A percentile compares a stretch with the other conserved stretches of the same genome.
Conservation (phyloP, 2,329 filamentous ascomycete genomes). For the Pestalotiopsis sp. region DNA sequence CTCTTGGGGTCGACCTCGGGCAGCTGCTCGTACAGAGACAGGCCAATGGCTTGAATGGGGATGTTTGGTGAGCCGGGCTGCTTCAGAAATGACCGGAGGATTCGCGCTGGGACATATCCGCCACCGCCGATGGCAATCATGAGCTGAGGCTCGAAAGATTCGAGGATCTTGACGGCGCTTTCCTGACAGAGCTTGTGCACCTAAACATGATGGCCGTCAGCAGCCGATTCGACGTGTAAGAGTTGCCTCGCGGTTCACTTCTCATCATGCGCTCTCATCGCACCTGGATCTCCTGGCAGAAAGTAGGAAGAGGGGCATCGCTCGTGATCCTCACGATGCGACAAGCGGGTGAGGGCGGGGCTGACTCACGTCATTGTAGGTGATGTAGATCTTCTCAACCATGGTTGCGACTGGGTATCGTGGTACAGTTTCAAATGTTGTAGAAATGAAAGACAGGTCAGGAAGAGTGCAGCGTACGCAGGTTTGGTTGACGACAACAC, state of each 20-base stretch:
- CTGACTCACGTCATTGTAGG: slow-evolving; percentile 81
- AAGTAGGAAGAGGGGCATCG: neutral
- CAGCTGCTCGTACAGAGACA: slow-evolving; percentile 93
- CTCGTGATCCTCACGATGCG: neutral
- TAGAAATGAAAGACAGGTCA: neutral
- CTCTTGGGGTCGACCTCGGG: slow-evolving; percentile 54
- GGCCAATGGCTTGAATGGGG: slow-evolving; percentile 97
- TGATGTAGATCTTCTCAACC: slow-evolving; percentile 86
- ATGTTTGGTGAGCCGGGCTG: slow-evolving; percentile 86
- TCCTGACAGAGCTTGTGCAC: slow-evolving; percentile 97
- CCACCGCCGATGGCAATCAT: slow-evolving; percentile 99
- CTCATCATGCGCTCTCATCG: neutral
- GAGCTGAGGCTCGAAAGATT: slow-evolving; percentile 87
- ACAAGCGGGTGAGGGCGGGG: slow-evolving; percentile 17
- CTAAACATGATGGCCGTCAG: slow-evolving; percentile 46
- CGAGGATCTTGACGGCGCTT: slow-evolving; percentile 78
- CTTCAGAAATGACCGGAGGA: slow-evolving; percentile 97
- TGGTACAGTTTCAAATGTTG: neutral
- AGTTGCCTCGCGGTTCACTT: neutral
- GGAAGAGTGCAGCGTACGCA: neutral
- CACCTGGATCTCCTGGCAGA: neutral
- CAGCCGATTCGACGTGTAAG: neutral
- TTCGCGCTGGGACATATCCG: slow-evolving; percentile 95
- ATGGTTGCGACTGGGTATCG: slow-evolving; percentile 53
- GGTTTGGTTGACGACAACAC: neutral